phyloP scores from a whole-genome alignment of 495 filamentous ascomycete species.

The Hypoxylon lienhwacheense region DNA sequence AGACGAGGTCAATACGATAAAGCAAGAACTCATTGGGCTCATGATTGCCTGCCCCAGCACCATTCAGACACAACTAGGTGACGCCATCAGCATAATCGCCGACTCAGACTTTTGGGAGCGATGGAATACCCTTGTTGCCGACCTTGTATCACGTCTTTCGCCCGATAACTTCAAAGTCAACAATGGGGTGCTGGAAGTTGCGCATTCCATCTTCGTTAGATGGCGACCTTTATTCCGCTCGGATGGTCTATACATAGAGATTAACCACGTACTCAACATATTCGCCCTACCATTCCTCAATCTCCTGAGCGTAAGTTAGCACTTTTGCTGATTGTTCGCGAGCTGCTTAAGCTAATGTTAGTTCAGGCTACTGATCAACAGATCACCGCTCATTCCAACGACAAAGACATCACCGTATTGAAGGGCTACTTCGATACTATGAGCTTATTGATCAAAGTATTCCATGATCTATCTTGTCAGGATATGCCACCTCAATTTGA shows the following conservation, averaged over 20 bases:
- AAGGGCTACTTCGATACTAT: slow-evolving; percentile 77
- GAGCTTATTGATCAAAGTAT: slow-evolving; percentile 82
- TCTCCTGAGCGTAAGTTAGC: slow-evolving; percentile 65
- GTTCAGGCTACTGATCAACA: slow-evolving; percentile 70
- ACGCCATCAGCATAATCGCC: slow-evolving; percentile 94
- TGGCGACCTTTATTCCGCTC: slow-evolving; percentile 94
- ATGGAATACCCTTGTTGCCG: slow-evolving; percentile 82
- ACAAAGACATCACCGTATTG: slow-evolving; percentile 70
- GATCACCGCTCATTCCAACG: slow-evolving; percentile 64
- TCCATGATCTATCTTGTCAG: slow-evolving; percentile 95
- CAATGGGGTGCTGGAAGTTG: slow-evolving; percentile 92
- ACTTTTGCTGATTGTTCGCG: background rate
- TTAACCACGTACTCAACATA: slow-evolving; percentile 85
- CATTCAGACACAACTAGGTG: slow-evolving; percentile 91
- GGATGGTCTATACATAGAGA: slow-evolving; percentile 86
- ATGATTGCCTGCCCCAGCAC: slow-evolving; percentile 89
- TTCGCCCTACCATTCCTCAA: slow-evolving; percentile 81
- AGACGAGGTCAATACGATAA: slow-evolving; percentile 84
- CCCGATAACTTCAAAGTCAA: slow-evolving; percentile 75
- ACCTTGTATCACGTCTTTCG: slow-evolving; percentile 85
- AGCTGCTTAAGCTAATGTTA: slow-evolving; percentile 22
- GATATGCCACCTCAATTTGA: slow-evolving; percentile 94
- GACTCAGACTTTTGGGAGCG: slow-evolving; percentile 96
- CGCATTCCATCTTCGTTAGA: slow-evolving; percentile 95
- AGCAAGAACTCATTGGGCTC: slow-evolving; percentile 88